Base-by-base conservation (phyloP, 768 basidiomycete species). In the Lentinula sp. region DNA sequence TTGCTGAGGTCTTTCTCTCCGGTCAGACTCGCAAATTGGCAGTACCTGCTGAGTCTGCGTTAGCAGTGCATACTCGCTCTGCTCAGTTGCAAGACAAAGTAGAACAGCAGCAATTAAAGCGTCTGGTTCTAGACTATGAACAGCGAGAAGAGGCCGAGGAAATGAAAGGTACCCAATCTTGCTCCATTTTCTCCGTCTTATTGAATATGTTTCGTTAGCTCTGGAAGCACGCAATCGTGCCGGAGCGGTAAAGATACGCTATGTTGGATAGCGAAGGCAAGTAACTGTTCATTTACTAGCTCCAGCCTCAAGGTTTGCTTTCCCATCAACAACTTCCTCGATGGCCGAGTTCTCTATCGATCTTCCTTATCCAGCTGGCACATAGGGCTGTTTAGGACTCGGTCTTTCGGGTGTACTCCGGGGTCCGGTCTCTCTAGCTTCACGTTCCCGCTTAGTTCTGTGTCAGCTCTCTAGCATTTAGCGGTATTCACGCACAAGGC, bases 51-150 rank as follows among this genome's bases (percentile, higher is more conserved):
- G 88, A 85, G 65, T 93, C 96, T 7, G 80, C 93, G 2, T 79
- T 99, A 34, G 97, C 96, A 0, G 80, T 95, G 54, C 93, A 97
- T 67, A 95, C 95, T 1, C 86, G 89, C 34, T 85, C 90, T 2
- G 93, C 97, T 46, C 97, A 98, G 69, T 77, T 92, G 63, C 94
- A 95, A 70, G 94, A 95, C 73, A 92, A 89, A 74, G 93, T 92
- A 6, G 97, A 99, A 70, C 96, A 98, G 66, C 94, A 98, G 72
- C 93, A 98, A 63, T 76, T 99, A 65, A 99, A 99, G 77, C 85
- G 88, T n/a, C 81, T 98, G 18, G 97, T 97, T 3, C 81, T 96
- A 57, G 84, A 93, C 70, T 95, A 93, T 64, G 93, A 93, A 69
- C 92, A 93, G 67, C 88, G 88, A 37, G 93, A 93, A 71, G 92